Evolutionary conservation across 2,329 filamentous ascomycete species (phyloP).

Genomic region (Fusarium tuaranense): DNA sequence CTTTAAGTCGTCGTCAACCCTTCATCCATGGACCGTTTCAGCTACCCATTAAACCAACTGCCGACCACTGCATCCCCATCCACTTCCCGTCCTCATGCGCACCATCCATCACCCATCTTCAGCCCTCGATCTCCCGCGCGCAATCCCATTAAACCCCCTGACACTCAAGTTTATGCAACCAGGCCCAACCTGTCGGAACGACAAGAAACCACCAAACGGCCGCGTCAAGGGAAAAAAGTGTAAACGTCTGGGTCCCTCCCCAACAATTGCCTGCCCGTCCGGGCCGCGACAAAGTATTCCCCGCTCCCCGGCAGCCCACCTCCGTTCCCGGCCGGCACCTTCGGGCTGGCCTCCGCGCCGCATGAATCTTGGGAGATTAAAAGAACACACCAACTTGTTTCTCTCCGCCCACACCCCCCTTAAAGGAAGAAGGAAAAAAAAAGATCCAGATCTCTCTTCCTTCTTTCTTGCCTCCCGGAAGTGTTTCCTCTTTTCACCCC

Average conservation of each 20-base stretch:
- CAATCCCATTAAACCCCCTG: not conserved
- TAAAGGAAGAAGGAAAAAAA: not conserved
- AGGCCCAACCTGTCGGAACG: not conserved
- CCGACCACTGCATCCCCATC: conserved; percentile 9
- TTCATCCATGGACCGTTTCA: not conserved
- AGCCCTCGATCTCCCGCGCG: conserved; percentile 1
- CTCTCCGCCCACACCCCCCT: conserved; percentile 10
- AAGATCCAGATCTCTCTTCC: conserved; percentile 26
- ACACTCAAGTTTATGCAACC: not conserved
- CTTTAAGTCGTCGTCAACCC: not conserved
- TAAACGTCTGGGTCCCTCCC: not conserved
- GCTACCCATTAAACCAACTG: conserved; percentile 22
- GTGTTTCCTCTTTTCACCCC: conserved; percentile 12
- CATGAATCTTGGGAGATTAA: conserved; percentile 46
- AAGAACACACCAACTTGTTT: conserved; percentile 12
- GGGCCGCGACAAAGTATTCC: not conserved
- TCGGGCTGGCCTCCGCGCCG: conserved; percentile 35
- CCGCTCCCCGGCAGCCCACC: conserved; percentile 16
- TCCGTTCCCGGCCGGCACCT: conserved; percentile 31
- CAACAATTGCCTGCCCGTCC: not conserved
- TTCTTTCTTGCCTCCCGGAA: not conserved
- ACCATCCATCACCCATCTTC: not conserved
- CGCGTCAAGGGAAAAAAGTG: not conserved
- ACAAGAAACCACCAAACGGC: not conserved
- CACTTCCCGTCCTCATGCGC: not conserved